Evolutionary conservation across 805 yeast genomes (phyloP).

Genomic region (Candida khao-thaluensis): DNA sequence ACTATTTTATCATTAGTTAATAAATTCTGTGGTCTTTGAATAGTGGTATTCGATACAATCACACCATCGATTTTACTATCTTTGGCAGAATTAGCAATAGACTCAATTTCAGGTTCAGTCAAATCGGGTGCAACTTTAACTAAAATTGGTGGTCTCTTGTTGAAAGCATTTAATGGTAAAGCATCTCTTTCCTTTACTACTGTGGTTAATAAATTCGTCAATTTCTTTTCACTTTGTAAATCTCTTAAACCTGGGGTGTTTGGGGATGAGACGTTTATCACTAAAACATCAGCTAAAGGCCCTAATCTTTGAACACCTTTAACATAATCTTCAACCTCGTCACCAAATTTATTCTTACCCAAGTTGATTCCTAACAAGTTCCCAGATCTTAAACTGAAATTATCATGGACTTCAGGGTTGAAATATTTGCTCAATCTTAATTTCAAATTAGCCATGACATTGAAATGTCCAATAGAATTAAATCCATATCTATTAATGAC

Average conservation of each 20-base stretch:
- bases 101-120: slow-evolving; percentile 71
- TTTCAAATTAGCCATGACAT: slow-evolving; percentile 66
- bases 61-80: slow-evolving; percentile 84
- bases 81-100: slow-evolving; percentile 80
- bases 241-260: slow-evolving; percentile 94
- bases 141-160: slow-evolving; percentile 68
- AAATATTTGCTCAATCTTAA: slow-evolving; percentile 53
- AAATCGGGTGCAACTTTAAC: slow-evolving; percentile 96
- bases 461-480: slow-evolving; percentile 85
- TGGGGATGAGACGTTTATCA: slow-evolving; percentile 91
- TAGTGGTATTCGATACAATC: slow-evolving; percentile 88
- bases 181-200: slow-evolving; percentile 63
- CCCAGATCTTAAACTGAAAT: slow-evolving; percentile 57
- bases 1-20: slow-evolving; percentile 48
- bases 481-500: slow-evolving; percentile 94
- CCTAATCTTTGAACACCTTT: slow-evolving; percentile 82
- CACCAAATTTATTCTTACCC: slow-evolving; percentile 92
- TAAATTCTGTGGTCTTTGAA: slow-evolving; percentile 70
- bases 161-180: slow-evolving; percentile 41
- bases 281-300: slow-evolving; percentile 81
- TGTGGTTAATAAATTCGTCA: slow-evolving; percentile 61
- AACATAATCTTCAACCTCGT: slow-evolving; percentile 82
- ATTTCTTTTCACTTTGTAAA: slow-evolving; percentile 73
- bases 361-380: slow-evolving; percentile 78
- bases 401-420: slow-evolving; percentile 20